Base-by-base conservation (phyloP, 192 early-diverging fungal genomes). In the Podila epigama region DNA sequence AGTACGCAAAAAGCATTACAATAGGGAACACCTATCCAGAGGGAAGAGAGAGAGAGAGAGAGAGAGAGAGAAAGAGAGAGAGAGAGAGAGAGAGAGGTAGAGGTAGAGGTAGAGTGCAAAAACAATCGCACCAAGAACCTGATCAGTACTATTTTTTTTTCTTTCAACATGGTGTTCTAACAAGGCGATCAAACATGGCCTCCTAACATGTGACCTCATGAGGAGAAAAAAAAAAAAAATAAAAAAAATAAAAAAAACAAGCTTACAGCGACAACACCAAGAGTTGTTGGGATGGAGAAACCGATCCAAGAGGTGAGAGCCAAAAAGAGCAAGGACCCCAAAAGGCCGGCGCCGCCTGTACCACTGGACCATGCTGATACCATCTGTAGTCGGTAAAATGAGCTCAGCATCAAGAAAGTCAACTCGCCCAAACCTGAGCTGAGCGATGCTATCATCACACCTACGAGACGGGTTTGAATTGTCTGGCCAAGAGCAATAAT, bases 331-430 rank as follows among this genome's bases (percentile, higher is more conserved):
- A 83, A 27, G 5, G 82, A 60, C 4, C 82, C 79, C 34, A 81
- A 32, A 25, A 83, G 53, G 34, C 82, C 82, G 29, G 82, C 79
- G 0, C 70, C 82, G 3, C 82, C 82, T 37, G 82, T 83, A 18
- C 82, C 82, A 22, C 75, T 79, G 6, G 75, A 79, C 82, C 82
- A 83, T 6, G 79, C 79, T 3, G 79, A 71, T 3, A 83, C 71
- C 79, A 75, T 81, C 31, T 65, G 55, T 5, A 68, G 50, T 0
- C 58, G 42, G 58, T 83, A 83, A 32, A 69, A 80, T 2, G 82
- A 83, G 27, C 65, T 81, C 28, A 83, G 66, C 82, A 83, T 83
- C 28, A 83, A 41, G 40, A 83, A 81, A 18, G 79, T 81, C 41
- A 81, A 42, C 35, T 83, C 82, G 5, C 82, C 82, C 4, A 83